Evolutionary conservation across 352 stramenopile genomes (phyloP).

Genomic region (Aphanomyces cochlioides): DNA sequence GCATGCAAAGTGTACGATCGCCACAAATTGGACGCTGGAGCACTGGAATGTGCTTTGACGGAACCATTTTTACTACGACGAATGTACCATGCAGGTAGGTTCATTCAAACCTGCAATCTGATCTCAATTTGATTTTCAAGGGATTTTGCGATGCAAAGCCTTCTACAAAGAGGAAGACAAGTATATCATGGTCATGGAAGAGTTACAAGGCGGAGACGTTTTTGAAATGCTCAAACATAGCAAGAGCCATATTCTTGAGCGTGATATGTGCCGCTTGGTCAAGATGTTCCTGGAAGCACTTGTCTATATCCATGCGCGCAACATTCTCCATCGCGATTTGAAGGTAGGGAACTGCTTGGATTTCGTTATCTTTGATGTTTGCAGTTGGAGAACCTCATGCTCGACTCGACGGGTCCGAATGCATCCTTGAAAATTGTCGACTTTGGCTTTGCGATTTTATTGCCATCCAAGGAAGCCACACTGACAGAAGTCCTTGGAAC

Average conservation of each 20-base stretch:
- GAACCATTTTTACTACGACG: constrained; percentile 57
- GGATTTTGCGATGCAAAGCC: constrained; percentile 65
- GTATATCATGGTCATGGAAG: constrained; percentile 77
- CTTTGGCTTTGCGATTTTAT: constrained; percentile 79
- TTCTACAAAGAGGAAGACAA: constrained; percentile 73
- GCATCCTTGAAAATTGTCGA: constrained; percentile 84
- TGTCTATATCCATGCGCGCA: constrained; percentile 88
- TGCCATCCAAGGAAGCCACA: constrained; percentile 49
- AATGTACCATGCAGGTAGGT: constrained; percentile 54
- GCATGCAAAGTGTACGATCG: constrained; percentile 35
- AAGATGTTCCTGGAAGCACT: constrained; percentile 89
- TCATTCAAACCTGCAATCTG: neutral
- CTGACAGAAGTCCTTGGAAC: constrained; percentile 49
- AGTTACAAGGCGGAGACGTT: constrained; percentile 87
- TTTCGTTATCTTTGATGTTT: neutral
- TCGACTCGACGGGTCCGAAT: constrained; percentile 42
- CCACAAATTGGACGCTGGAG: constrained; percentile 4
- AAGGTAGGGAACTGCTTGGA: constrained; percentile 39
- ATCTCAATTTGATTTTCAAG: constrained; percentile 25
- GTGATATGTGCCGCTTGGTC: constrained; percentile 90
- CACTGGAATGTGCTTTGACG: constrained; percentile 24
- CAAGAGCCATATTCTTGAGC: constrained; percentile 91
- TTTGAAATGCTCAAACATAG: constrained; percentile 94
- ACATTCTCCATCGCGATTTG: constrained; percentile 90
- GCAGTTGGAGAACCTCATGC: constrained; percentile 69